Conservation (phyloP, 2,329 filamentous ascomycete genomes). For the Penicillium fuscoglaucum region DNA sequence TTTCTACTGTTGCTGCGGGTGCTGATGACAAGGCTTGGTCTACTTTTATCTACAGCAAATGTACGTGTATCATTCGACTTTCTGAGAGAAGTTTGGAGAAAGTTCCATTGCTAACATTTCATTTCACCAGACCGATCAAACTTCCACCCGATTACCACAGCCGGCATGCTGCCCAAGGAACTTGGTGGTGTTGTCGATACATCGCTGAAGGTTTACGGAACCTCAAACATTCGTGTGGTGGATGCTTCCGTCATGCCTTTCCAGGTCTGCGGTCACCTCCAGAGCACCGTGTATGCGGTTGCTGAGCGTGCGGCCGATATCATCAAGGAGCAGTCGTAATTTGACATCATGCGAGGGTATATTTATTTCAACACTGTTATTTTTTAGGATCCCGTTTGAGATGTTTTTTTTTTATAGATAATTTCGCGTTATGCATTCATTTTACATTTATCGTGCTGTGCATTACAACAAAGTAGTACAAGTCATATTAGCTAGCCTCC, state of each 20-base stretch:
- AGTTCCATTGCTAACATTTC: not conserved
- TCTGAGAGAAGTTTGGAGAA: too few species aligned
- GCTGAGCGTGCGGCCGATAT: constrained; percentile 34
- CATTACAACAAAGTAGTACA: too few species aligned
- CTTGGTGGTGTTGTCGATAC: constrained; percentile 37
- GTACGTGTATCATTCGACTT: constrained; percentile 15
- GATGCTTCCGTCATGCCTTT: constrained; percentile 36
- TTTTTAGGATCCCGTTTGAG: not conserved
- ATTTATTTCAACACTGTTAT: not conserved
- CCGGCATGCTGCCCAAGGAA: constrained; percentile 35
- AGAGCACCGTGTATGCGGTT: constrained; percentile 32
- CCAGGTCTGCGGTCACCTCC: constrained; percentile 30
- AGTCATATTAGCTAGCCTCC: not conserved
- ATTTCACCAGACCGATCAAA: constrained; percentile 26
- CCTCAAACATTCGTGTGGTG: constrained; percentile 34
- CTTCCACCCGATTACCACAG: constrained; percentile 34
- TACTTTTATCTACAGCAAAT: constrained; percentile 26
- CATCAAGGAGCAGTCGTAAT: constrained; percentile 23
- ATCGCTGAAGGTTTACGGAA: constrained; percentile 35
- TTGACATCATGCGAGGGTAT: not conserved
- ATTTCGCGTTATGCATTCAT: too few species aligned
- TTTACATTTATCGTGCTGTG: too few species aligned
- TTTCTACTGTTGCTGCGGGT: constrained; percentile 19
- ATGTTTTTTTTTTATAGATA: not conserved
- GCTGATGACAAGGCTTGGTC: constrained; percentile 27